Conservation (phyloP, 768 basidiomycete species). For the Leccinum sublutescens region DNA sequence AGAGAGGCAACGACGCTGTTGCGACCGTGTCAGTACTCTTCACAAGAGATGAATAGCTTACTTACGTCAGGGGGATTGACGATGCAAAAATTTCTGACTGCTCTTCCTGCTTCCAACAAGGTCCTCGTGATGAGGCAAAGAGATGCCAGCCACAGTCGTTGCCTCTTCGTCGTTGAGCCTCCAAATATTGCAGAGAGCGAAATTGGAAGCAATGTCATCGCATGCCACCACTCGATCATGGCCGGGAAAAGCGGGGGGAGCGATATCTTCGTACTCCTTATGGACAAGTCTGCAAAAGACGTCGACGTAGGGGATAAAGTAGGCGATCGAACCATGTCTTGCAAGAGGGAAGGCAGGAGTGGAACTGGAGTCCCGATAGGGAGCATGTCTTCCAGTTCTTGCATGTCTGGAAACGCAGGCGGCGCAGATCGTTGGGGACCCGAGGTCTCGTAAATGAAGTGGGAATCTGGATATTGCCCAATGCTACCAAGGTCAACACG, state of each 20-base stretch:
- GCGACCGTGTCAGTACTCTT: background rate
- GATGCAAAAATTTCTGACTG: slow-evolving; percentile 38
- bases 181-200: slow-evolving; percentile 61
- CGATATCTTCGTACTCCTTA: slow-evolving; percentile 49
- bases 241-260: slow-evolving; percentile 28
- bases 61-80: slow-evolving; percentile 28
- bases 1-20: background rate
- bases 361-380: slow-evolving; percentile 39
- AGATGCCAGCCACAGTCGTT: slow-evolving; percentile 50
- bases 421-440: slow-evolving; percentile 39
- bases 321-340: slow-evolving; percentile 72
- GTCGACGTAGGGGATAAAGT: slow-evolving; percentile 62
- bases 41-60: background rate
- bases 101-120: slow-evolving; percentile 39
- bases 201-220: slow-evolving; percentile 29
- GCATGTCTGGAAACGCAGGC: slow-evolving; percentile 33
- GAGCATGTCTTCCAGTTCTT: slow-evolving; percentile 19
- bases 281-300: slow-evolving; percentile 62
- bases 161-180: slow-evolving; percentile 70
- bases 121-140: slow-evolving; percentile 43
- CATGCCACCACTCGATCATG: slow-evolving; percentile 26
- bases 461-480: slow-evolving; percentile 43
- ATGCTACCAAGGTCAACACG: slow-evolving; percentile 42
- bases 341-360: slow-evolving; percentile 74
- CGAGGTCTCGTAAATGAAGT: slow-evolving; percentile 74